Conservation (phyloP, 768 basidiomycete species). For the Termitomyces sp. region DNA sequence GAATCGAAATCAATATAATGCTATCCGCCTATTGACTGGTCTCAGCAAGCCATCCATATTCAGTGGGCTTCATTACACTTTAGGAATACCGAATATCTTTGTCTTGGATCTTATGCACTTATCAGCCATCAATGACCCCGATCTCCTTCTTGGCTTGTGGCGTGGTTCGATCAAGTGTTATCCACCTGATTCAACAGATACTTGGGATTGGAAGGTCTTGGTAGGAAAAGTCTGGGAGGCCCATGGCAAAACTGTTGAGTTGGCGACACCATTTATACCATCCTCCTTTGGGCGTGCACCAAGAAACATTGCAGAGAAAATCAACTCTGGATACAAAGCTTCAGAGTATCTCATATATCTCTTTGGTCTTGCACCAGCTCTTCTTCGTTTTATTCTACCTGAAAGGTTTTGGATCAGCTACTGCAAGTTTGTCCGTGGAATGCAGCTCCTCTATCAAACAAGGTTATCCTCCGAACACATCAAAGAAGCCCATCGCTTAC, state of each 20-base stretch:
- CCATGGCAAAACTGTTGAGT: no score
- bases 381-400: slow-evolving; percentile 22
- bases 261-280: slow-evolving; percentile 11
- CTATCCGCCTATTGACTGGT: not conserved
- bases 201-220: no score
- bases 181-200: no score
- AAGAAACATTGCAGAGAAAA: slow-evolving; percentile 24
- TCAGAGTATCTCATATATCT: no score
- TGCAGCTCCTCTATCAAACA: slow-evolving; percentile 19
- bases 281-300: slow-evolving; percentile 22
- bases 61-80: slow-evolving; percentile 20
- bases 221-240: no score
- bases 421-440: slow-evolving; percentile 22
- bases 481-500: not conserved
- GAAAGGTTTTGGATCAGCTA: slow-evolving; percentile 18
- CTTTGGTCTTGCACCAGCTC: slow-evolving; percentile 13
- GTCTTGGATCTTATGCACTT: no score
- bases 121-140: no score
- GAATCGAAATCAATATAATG: not conserved
- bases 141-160: no score
- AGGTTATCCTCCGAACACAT: slow-evolving; percentile 7
- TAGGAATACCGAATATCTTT: slow-evolving; percentile 23
- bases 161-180: no score
- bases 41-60: slow-evolving; percentile 21
- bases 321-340: not conserved